These are phyloP conservation scores for Kodamaea anthophila DNA, from an alignment of 1,139 yeast genomes.

Conservation along the genomic window DNA sequence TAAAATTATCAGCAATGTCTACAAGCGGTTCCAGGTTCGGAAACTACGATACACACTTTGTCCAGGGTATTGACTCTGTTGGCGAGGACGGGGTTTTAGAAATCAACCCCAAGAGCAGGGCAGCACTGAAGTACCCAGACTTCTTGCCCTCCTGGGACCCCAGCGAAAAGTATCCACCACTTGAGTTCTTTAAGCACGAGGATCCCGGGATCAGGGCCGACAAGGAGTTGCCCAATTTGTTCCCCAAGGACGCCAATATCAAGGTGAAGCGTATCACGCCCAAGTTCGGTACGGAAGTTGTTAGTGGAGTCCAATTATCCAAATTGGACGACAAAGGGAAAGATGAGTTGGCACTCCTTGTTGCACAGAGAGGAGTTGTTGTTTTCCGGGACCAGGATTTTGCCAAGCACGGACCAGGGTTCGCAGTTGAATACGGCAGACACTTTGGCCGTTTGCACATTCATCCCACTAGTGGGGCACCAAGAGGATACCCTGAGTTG, in stretches of 20 bases:
- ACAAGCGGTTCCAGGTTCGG: slow-evolving; percentile 20
- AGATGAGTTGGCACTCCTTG: slow-evolving; percentile 32
- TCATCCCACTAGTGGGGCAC: slow-evolving; percentile 38
- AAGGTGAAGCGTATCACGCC: slow-evolving; percentile 22
- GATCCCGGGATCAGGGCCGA: slow-evolving; percentile 57
- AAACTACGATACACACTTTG: slow-evolving; percentile 38
- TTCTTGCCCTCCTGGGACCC: slow-evolving; percentile 49
- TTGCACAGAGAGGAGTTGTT: slow-evolving; percentile 39
- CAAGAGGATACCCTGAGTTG: slow-evolving; percentile 31
- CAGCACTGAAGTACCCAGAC: slow-evolving; percentile 18
- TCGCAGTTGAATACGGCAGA: slow-evolving; percentile 25
- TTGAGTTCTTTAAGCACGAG: slow-evolving; percentile 33
- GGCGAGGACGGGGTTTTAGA: slow-evolving; percentile 33
- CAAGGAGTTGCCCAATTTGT: slow-evolving; percentile 44
- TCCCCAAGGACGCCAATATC: slow-evolving; percentile 23
- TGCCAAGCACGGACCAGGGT: slow-evolving; percentile 26
- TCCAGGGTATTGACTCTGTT: slow-evolving; percentile 34
- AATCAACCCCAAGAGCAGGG: slow-evolving; percentile 20
- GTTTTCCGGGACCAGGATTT: slow-evolving; percentile 36
- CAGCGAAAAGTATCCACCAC: slow-evolving; percentile 29
- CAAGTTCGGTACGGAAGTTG: slow-evolving; percentile 29
- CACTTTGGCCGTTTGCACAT: slow-evolving; percentile 35
- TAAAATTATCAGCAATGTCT: slow-evolving; percentile 1
- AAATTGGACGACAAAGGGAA: slow-evolving; percentile 23
- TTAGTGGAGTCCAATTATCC: slow-evolving; percentile 30